Evolutionary conservation across 352 stramenopile species (phyloP), one percentile per base, ranked within the genome.

Genomic region (Pythium volutum): DNA sequence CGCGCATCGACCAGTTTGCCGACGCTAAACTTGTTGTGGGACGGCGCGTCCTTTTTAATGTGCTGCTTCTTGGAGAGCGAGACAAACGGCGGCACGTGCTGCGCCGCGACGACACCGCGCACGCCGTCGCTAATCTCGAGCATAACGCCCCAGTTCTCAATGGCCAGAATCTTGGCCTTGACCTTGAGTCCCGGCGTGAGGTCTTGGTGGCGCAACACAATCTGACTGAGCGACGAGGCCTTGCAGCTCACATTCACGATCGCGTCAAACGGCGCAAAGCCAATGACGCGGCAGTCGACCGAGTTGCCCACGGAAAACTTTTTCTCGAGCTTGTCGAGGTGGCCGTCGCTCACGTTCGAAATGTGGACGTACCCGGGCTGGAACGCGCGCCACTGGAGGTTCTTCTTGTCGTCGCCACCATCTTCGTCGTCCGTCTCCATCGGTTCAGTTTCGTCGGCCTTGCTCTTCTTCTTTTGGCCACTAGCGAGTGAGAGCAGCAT

Each of bases 271-370:
- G 82, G 84, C n/a, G 82, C 83, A 43, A 90, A 93, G 36, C 87
- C 87, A 31, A 94, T 77, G 20, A 96, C 85, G 29, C 88, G 87
- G 65, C 80, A 89, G 49, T 76, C 72, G 27, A 96, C 47, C 49
- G 57, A 71, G 14, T 82, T 61, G 11, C 78, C 85, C 8, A 95
- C 71, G 4, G 64, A 69, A 46, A 89, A 95, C 42, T 89, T 86
- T 69, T 96, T 96, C 61, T 96, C 87, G 14, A 97, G 77, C 60
- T 96, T 95, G 42, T 96, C 87, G 10, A 96, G 47, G 57, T 84
- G 87, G 25, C 75, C 74, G 70, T 97, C 88, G 12, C 77, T 74
- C 14, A 74, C 77, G 59, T 94, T 93, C 41, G 88, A 97, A 41
- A 97, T 96, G 73, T 97, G 88, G 54, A 95, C 85, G 66, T 93